A percentile compares a stretch with the other conserved stretches of the same genome.
phyloP scores from a whole-genome alignment of 2,329 filamentous ascomycete species.

The Hypoxylon sp. region DNA sequence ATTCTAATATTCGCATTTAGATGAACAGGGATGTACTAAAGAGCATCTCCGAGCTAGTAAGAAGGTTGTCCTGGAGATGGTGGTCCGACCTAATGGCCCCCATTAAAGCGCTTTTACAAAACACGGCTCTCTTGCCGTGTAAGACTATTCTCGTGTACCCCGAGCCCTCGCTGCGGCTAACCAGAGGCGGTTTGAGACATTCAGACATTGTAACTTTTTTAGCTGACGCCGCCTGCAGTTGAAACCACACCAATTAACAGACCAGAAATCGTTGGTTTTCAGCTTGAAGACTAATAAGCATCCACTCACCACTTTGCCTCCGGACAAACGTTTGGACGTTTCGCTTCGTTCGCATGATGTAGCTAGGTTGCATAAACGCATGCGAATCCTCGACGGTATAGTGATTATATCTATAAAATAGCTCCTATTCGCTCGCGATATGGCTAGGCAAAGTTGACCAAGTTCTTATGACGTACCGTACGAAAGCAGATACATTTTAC shows the following conservation, averaged over 20 bases:
- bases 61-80: constrained; percentile 14
- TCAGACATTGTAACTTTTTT: constrained; percentile 16
- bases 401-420: constrained; percentile 27
- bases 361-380: constrained; percentile 22
- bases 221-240: constrained; percentile 35
- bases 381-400: constrained; percentile 20
- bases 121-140: constrained; percentile 14
- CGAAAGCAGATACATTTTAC: constrained; percentile 13
- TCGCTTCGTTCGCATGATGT: constrained; percentile 12
- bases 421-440: constrained; percentile 36
- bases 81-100: constrained; percentile 12
- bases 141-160: background rate
- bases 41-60: background rate
- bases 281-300: constrained; percentile 4
- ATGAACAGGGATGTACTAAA: constrained; percentile 4
- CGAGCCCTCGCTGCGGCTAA: constrained; percentile 19
- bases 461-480: constrained; percentile 40
- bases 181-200: constrained; percentile 29
- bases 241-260: constrained; percentile 29
- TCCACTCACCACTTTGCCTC: constrained; percentile 4
- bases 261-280: constrained; percentile 10
- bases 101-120: constrained; percentile 8
- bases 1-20: background rate
- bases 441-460: constrained; percentile 28
- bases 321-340: constrained; percentile 18